These are phyloP conservation scores for Agaricus blazei DNA, from an alignment of 768 basidiomycete species.

Conservation along the genomic window DNA sequence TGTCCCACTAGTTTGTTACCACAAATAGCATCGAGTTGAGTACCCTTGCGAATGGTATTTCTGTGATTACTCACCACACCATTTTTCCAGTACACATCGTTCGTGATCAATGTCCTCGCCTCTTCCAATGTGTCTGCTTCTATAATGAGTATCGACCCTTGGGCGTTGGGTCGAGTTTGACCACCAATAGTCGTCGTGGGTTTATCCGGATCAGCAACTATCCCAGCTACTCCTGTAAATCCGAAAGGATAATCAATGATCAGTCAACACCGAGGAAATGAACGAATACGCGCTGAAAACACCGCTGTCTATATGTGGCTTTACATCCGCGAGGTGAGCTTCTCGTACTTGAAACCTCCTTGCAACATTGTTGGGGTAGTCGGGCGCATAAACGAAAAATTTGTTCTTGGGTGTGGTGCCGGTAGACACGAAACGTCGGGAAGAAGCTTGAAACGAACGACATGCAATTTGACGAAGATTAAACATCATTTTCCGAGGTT, in stretches of 20 bases:
- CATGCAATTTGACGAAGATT: neutral
- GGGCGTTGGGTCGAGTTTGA: conserved; percentile 32
- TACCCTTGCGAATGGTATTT: neutral
- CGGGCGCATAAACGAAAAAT: conserved; percentile 55
- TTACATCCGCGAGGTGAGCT: conserved; percentile 36
- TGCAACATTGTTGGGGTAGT: conserved; percentile 33
- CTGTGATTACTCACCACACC: conserved; percentile 29
- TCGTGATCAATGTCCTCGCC: conserved; percentile 25
- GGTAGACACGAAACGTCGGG: neutral
- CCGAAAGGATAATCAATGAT: neutral
- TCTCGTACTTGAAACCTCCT: conserved; percentile 42
- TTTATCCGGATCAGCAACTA: conserved; percentile 38
- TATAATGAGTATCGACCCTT: conserved; percentile 48
- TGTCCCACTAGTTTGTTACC: conserved; percentile 47
- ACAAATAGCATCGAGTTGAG: neutral
- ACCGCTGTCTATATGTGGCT: conserved; percentile 31
- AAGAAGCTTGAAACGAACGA: neutral
- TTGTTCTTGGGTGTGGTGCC: conserved; percentile 17
- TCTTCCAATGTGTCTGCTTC: conserved; percentile 47
- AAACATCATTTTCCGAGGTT: neutral
- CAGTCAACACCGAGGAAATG: neutral
- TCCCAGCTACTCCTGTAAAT: conserved; percentile 42
- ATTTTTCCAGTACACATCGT: conserved; percentile 33
- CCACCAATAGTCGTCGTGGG: conserved; percentile 24
- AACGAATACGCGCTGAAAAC: conserved; percentile 31